These are phyloP conservation scores for Quercus phellos DNA, from an alignment of 331 rosid genomes.

Conservation along the genomic window DNA sequence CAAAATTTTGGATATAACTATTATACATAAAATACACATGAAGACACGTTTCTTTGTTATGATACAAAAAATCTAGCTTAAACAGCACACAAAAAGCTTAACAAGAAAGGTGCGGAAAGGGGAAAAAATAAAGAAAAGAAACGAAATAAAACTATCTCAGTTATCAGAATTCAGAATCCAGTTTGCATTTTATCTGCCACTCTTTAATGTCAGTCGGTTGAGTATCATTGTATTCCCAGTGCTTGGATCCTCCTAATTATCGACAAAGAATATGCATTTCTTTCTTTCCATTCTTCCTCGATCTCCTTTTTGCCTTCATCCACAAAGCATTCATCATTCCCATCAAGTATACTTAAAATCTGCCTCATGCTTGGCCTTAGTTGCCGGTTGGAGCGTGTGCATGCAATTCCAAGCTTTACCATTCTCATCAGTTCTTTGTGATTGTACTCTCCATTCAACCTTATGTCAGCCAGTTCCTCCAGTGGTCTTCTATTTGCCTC, in stretches of 20 bases:
- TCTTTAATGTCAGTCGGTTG: background rate
- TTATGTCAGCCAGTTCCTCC: slow-evolving; percentile 57
- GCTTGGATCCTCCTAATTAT: slow-evolving; percentile 77
- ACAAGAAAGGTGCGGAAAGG: background rate
- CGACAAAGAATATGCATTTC: slow-evolving; percentile 54
- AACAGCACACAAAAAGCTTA: slow-evolving; percentile 2
- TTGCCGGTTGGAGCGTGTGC: slow-evolving; percentile 55
- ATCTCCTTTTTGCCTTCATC: slow-evolving; percentile 35
- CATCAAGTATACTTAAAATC: slow-evolving; percentile 63
- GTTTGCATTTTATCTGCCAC: slow-evolving; percentile 3
- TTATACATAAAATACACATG: background rate
- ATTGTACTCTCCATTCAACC: slow-evolving; percentile 58
- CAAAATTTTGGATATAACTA: background rate
- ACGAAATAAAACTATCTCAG: slow-evolving; percentile 1
- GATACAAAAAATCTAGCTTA: slow-evolving; percentile 25
- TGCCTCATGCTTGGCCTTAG: slow-evolving; percentile 68
- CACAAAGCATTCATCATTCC: slow-evolving; percentile 45
- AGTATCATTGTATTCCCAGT: slow-evolving; percentile 79
- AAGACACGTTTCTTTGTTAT: slow-evolving; percentile 14
- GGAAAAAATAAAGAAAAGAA: slow-evolving; percentile 2
- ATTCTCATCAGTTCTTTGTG: slow-evolving; percentile 56
- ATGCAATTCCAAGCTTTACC: slow-evolving; percentile 54
- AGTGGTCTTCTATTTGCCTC: slow-evolving; percentile 41
- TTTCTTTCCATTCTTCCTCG: slow-evolving; percentile 59
- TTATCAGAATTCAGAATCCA: slow-evolving; percentile 15